phyloP scores from a whole-genome alignment of 2,329 filamentous ascomycete species.

The Capronia epimyces region DNA sequence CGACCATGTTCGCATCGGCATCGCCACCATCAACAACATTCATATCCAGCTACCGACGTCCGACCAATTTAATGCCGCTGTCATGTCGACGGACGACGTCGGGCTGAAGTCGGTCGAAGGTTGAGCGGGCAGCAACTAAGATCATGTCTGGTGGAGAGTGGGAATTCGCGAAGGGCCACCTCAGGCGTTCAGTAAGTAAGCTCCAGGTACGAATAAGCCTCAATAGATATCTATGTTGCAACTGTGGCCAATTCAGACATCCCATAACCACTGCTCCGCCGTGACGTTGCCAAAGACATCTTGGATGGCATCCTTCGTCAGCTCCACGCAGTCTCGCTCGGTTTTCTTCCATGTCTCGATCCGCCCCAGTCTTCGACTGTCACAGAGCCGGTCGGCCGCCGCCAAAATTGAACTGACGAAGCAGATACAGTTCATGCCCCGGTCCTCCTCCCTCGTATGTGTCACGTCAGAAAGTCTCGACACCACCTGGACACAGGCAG shows the following conservation, averaged over 20 bases:
- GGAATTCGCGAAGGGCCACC: too few relatives aligned
- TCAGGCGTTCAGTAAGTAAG: too few relatives aligned
- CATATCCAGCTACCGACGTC: conserved; percentile 38
- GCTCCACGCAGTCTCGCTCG: conserved; percentile 22
- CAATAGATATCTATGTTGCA: too few relatives aligned
- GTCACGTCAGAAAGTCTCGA: conserved; percentile 27
- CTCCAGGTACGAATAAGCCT: too few relatives aligned
- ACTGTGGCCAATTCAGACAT: conserved; percentile 6
- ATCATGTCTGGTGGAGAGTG: too few relatives aligned
- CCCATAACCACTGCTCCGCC: conserved; percentile 15
- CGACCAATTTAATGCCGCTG: conserved; percentile 38
- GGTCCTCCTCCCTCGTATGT: conserved; percentile 21
- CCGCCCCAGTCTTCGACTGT: conserved; percentile 19
- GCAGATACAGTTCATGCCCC: conserved; percentile 30
- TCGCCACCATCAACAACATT: conserved; percentile 37
- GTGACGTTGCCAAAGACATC: conserved; percentile 12
- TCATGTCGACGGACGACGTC: conserved; percentile 18
- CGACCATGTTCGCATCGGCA: conserved; percentile 33
- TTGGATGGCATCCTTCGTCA: conserved; percentile 15
- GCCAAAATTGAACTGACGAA: conserved; percentile 27
- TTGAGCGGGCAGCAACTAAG: too few relatives aligned
- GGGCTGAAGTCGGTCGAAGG: conserved; percentile 22
- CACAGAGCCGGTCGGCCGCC: conserved; percentile 27
- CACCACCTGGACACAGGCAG: conserved; percentile 27
- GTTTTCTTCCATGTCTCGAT: conserved; percentile 24